phyloP scores from a whole-genome alignment of 176 grass and related monocot species.

The Triticum timopheevii region DNA sequence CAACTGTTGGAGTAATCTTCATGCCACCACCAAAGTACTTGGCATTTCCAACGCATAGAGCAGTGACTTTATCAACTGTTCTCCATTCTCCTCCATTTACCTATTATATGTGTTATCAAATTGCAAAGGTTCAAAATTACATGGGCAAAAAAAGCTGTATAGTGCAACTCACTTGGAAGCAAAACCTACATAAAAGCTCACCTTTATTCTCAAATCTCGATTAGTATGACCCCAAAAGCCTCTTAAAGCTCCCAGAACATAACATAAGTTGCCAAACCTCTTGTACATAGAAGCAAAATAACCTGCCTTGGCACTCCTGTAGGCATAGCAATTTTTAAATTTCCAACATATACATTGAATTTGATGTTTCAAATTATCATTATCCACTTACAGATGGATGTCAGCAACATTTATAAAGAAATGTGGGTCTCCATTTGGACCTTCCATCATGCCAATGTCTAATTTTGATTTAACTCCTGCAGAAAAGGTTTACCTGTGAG shows the following conservation, averaged over 20 bases:
- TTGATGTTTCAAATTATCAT: not conserved
- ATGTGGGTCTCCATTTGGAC: slow-evolving; percentile 55
- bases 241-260: slow-evolving; percentile 84
- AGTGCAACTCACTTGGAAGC: slow-evolving; percentile 21
- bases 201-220: slow-evolving; percentile 83
- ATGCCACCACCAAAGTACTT: slow-evolving; percentile 94
- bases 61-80: slow-evolving; percentile 68
- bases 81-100: slow-evolving; percentile 82
- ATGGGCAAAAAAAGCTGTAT: slow-evolving; percentile 24
- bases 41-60: slow-evolving; percentile 89
- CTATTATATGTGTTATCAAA: slow-evolving; percentile 37
- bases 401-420: slow-evolving; percentile 98
- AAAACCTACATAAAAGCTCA: slow-evolving; percentile 28
- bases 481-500: slow-evolving; percentile 30
- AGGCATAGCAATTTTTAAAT: slow-evolving; percentile 13
- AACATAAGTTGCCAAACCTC: slow-evolving; percentile 91
- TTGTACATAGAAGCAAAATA: slow-evolving; percentile 95
- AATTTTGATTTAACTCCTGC: slow-evolving; percentile 84
- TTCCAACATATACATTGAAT: slow-evolving; percentile 20
- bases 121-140: not conserved
- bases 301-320: slow-evolving; percentile 94
- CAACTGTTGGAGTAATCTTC: slow-evolving; percentile 89
- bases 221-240: slow-evolving; percentile 81
- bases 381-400: slow-evolving; percentile 82
- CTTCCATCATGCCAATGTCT: slow-evolving; percentile 77